phyloP scores from a whole-genome alignment of 2,329 filamentous ascomycete species.

The Stemphylium lycopersici region DNA sequence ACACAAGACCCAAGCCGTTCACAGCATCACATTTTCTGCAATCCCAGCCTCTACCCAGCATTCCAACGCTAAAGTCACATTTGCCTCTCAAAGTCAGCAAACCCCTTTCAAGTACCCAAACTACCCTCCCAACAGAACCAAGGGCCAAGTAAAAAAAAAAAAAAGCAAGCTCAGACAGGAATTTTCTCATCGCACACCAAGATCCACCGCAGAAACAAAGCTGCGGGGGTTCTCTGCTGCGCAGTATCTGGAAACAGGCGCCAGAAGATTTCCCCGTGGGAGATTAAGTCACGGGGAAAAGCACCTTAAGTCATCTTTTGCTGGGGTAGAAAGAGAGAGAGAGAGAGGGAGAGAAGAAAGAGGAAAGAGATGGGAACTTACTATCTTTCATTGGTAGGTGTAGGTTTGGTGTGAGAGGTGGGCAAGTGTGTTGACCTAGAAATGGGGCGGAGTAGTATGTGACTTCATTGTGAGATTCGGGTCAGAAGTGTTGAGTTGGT shows the following conservation, averaged over 20 bases:
- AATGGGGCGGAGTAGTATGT: too few species aligned
- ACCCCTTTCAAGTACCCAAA: not conserved
- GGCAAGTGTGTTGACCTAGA: too few species aligned
- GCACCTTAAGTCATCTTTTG: constrained; percentile 1
- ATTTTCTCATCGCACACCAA: constrained; percentile 10
- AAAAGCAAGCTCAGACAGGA: constrained; percentile 5
- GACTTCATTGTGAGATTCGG: too few species aligned
- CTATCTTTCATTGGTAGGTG: too few species aligned
- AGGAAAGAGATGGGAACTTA: not conserved
- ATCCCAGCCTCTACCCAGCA: too few species aligned
- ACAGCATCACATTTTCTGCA: too few species aligned
- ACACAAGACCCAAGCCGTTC: too few species aligned
- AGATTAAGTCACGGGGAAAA: constrained; percentile 2
- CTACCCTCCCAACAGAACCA: too few species aligned
- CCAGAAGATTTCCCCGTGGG: not conserved
- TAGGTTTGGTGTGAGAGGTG: too few species aligned
- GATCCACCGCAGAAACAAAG: not conserved
- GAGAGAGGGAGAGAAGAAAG: not conserved
- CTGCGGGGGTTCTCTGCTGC: constrained; percentile 8
- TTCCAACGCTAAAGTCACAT: too few species aligned
- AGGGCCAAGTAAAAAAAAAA: not conserved
- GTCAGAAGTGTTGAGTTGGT: too few species aligned
- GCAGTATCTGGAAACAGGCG: constrained; percentile 11
- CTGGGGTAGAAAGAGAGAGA: not conserved
- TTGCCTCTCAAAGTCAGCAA: not conserved